Percentiles rank a stretch among this genome's conserved stretches.
Evolutionary conservation across 202 grass and related monocot species (phyloP).

Genomic region (Setaria viridis): DNA sequence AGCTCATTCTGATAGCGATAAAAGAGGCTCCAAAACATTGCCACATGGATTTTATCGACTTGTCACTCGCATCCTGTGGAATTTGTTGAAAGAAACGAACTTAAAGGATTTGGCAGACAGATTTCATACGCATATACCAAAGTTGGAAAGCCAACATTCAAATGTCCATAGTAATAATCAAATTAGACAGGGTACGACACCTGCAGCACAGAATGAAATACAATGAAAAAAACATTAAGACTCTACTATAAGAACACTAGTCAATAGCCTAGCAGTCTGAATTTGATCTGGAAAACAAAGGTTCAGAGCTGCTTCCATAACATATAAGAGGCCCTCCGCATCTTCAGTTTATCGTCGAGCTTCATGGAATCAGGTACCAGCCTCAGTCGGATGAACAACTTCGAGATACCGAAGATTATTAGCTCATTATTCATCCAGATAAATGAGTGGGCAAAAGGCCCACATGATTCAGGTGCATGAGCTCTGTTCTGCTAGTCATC

Average conservation of each 20-base stretch:
- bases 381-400: conserved; percentile 34
- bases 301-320: conserved; percentile 30
- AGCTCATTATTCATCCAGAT: conserved; percentile 42
- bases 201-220: conserved; percentile 8
- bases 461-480: conserved; percentile 26
- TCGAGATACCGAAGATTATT: not conserved
- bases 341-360: not conserved
- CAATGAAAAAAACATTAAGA: not conserved
- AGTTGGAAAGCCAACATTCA: conserved; percentile 1
- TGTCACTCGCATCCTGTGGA: not conserved
- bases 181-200: not conserved
- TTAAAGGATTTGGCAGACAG: not conserved
- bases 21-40: too few species aligned
- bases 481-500: conserved; percentile 47
- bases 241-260: not conserved
- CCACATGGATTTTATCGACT: not conserved
- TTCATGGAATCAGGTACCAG: conserved; percentile 15
- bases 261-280: conserved; percentile 17
- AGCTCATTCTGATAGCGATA: too few species aligned
- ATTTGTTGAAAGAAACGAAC: not conserved
- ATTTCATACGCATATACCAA: not conserved
- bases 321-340: not conserved
- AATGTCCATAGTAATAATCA: conserved; percentile 24
- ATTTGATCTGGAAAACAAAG: conserved; percentile 19
- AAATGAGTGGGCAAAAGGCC: conserved; percentile 37